phyloP scores from a whole-genome alignment of 1,139 yeast genomes.

The Yamadazyma atmosphaerica region DNA sequence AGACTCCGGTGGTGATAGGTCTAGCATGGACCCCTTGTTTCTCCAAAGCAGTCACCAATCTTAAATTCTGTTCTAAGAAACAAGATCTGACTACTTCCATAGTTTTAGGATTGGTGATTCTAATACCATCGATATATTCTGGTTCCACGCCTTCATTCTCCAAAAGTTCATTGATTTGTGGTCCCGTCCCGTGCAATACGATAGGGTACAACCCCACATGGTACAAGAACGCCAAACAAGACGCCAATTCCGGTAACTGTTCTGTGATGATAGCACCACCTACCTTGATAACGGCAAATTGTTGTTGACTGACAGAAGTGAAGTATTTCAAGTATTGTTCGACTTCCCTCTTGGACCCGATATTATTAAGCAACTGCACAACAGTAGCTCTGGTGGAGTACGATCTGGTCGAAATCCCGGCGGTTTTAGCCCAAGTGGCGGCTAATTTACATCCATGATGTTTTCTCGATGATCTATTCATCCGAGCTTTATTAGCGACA shows the following conservation, averaged over 20 bases:
- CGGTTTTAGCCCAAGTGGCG: too few species aligned
- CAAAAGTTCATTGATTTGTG: constrained; percentile 91
- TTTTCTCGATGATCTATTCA: not conserved
- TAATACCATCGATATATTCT: constrained; percentile 91
- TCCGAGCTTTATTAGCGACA: not conserved
- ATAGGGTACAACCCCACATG: constrained; percentile 98
- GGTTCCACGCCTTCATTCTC: constrained; percentile 97
- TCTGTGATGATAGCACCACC: constrained; percentile 99
- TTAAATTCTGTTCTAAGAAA: constrained; percentile 90
- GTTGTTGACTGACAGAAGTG: constrained; percentile 94
- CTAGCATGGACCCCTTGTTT: constrained; percentile 97
- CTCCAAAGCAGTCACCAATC: constrained; percentile 93
- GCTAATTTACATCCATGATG: too few species aligned
- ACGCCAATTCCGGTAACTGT: constrained; percentile 88
- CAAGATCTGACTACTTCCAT: constrained; percentile 96
- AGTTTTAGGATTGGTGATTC: constrained; percentile 92
- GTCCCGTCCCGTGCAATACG: constrained; percentile 97
- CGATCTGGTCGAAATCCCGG: too few species aligned
- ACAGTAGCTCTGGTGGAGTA: constrained; percentile 88
- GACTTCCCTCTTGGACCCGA: constrained; percentile 96
- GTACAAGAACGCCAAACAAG: constrained; percentile 91
- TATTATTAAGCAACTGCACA: constrained; percentile 88
- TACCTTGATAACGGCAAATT: constrained; percentile 96
- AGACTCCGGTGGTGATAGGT: constrained; percentile 98
- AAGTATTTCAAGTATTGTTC: constrained; percentile 95